A percentile compares a stretch with the other conserved stretches of the same genome.
phyloP scores from a whole-genome alignment of 176 grass and related monocot species.

The Tuctoria greenei region DNA sequence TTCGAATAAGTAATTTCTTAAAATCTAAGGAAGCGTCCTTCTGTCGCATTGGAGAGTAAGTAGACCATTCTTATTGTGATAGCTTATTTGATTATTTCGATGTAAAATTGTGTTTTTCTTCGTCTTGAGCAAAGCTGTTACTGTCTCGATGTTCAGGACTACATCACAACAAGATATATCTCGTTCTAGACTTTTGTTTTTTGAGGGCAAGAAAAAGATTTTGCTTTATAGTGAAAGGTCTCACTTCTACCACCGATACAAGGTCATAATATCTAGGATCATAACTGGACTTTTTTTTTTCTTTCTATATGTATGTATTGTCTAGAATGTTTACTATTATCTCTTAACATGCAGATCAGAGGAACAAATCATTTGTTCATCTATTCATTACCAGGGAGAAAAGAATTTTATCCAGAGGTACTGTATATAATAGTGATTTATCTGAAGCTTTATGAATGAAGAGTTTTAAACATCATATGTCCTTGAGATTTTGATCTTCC shows the following conservation, averaged over 20 bases:
- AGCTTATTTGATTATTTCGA: constrained; percentile 15
- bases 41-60: constrained; percentile 95
- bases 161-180: constrained; percentile 88
- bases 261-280: constrained; percentile 43
- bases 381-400: constrained; percentile 85
- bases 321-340: constrained; percentile 14
- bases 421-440: neutral
- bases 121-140: constrained; percentile 27
- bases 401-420: constrained; percentile 94
- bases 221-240: constrained; percentile 97
- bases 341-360: constrained; percentile 64
- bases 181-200: constrained; percentile 90
- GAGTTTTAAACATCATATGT: constrained; percentile 13
- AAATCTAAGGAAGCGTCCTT: constrained; percentile 80
- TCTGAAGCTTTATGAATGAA: neutral
- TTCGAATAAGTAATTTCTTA: constrained; percentile 74
- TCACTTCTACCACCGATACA: constrained; percentile 98
- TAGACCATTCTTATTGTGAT: constrained; percentile 20
- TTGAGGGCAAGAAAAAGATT: constrained; percentile 83
- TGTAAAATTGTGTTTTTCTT: neutral
- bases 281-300: neutral
- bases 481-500: constrained; percentile 11
- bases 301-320: neutral
- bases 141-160: constrained; percentile 49
- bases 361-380: constrained; percentile 71